Evolutionary conservation across 1,284 basidiomycete species (phyloP).

Genomic region (Leccinum insolens): DNA sequence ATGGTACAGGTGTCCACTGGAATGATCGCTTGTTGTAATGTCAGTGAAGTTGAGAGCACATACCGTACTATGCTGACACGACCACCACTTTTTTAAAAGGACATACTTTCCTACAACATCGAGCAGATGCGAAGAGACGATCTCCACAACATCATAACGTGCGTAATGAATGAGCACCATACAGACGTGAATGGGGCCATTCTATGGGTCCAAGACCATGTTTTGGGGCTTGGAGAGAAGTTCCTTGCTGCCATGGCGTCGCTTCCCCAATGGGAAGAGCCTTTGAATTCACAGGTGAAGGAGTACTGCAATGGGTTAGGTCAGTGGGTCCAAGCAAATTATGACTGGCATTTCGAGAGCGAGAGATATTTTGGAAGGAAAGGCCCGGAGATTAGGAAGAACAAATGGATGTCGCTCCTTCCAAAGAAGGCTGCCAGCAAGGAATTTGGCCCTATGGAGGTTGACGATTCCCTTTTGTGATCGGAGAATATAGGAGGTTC

Average conservation of each 20-base stretch:
- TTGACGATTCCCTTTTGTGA: not conserved
- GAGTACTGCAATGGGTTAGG: not conserved
- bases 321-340: not conserved
- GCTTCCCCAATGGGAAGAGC: not conserved
- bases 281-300: not conserved
- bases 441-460: not conserved
- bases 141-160: not conserved
- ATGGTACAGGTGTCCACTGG: not conserved
- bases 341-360: not conserved
- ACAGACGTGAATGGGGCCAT: slow-evolving; percentile 40
- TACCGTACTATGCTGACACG: not conserved
- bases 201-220: slow-evolving; percentile 31
- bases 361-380: not conserved
- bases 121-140: not conserved
- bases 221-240: not conserved
- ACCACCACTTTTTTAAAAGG: not conserved
- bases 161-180: slow-evolving; percentile 40
- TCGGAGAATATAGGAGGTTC: not conserved
- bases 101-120: not conserved
- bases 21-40: not conserved
- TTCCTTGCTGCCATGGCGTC: not conserved
- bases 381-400: not conserved
- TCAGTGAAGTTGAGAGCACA: not conserved
- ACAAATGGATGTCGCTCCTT: not conserved
- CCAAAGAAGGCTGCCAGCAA: not conserved